phyloP scores from a whole-genome alignment of 805 yeast species.

The Saturnispora besseyi region DNA sequence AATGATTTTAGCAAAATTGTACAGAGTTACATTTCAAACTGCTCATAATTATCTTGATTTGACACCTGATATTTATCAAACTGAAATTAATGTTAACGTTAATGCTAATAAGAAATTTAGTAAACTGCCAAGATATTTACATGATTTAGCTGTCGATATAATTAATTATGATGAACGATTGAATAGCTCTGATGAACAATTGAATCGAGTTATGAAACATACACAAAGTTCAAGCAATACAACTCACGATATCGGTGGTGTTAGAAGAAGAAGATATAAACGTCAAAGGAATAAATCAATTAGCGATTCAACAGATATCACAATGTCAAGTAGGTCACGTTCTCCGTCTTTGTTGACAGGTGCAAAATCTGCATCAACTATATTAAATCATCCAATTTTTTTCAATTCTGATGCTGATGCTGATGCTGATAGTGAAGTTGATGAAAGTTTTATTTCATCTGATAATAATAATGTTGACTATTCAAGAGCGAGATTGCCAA shows the following conservation, averaged over 20 bases:
- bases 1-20: conserved; percentile 77
- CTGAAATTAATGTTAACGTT: conserved; percentile 60
- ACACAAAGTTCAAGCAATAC: neutral
- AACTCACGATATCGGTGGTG: too few relatives aligned
- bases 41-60: conserved; percentile 81
- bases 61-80: conserved; percentile 68
- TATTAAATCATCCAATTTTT: conserved; percentile 6
- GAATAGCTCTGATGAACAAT: neutral
- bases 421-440: conserved; percentile 17
- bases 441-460: conserved; percentile 15
- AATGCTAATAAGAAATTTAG: conserved; percentile 24
- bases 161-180: neutral
- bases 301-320: neutral
- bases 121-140: conserved; percentile 56
- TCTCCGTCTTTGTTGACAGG: neutral
- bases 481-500: neutral
- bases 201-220: neutral
- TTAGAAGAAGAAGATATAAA: neutral
- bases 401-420: conserved; percentile 5
- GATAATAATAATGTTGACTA: neutral
- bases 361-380: neutral
- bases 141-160: conserved; percentile 28
- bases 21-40: conserved; percentile 86
- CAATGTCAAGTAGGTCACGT: neutral
- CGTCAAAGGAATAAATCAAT: neutral